Evolutionary conservation across 805 yeast species (phyloP).

Genomic region (Myxozyma monticola): DNA sequence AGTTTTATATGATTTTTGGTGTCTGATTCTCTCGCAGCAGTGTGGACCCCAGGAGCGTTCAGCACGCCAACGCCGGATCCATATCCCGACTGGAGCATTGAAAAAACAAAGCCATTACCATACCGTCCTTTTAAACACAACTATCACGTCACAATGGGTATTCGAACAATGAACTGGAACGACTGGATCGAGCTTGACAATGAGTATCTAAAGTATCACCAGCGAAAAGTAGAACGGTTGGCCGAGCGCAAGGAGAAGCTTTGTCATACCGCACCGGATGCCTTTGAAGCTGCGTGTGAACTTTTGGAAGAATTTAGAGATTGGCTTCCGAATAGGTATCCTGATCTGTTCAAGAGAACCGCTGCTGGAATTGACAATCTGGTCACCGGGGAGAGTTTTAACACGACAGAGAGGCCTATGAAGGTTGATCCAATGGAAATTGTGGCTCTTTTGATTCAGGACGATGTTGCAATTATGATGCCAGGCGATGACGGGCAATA

Average conservation of each 20-base stretch:
- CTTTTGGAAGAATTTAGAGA: conserved; percentile 52
- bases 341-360: conserved; percentile 50
- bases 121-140: conserved; percentile 67
- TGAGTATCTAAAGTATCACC: conserved; percentile 60
- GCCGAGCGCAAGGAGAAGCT: conserved; percentile 48
- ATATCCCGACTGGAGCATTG: conserved; percentile 51
- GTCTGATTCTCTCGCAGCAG: conserved; percentile 27
- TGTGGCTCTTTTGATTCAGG: conserved; percentile 60
- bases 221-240: conserved; percentile 53
- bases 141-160: conserved; percentile 69
- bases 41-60: conserved; percentile 57
- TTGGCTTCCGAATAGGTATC: conserved; percentile 60
- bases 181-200: conserved; percentile 69
- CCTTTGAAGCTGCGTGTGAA: conserved; percentile 52
- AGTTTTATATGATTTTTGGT: not conserved
- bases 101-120: conserved; percentile 56
- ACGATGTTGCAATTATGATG: conserved; percentile 66
- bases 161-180: conserved; percentile 59
- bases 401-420: conserved; percentile 38
- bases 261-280: conserved; percentile 36
- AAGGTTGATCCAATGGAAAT: conserved; percentile 59
- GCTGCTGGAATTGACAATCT: conserved; percentile 52
- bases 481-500: conserved; percentile 61
- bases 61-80: conserved; percentile 52
- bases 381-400: conserved; percentile 54